Conservation (phyloP, 1,284 basidiomycete genomes). For the Naganishia liquefaciens region DNA sequence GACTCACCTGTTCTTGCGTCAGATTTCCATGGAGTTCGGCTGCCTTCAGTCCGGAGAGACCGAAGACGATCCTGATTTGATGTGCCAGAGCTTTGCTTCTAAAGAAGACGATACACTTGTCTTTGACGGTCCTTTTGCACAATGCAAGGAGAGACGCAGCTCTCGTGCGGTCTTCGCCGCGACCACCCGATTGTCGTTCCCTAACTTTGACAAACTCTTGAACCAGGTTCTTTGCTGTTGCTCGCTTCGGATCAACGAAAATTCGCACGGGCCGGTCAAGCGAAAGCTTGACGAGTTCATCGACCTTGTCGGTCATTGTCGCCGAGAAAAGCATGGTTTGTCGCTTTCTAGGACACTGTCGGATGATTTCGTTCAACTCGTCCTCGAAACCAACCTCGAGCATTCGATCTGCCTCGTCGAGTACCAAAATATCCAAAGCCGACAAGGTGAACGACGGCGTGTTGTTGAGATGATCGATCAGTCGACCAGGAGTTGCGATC, state of each 20-base stretch:
- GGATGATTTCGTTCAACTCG: slow-evolving; percentile 90
- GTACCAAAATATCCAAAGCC: slow-evolving; percentile 86
- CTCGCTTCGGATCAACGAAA: slow-evolving; percentile 91
- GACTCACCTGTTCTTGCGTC: slow-evolving; percentile 83
- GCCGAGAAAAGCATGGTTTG: slow-evolving; percentile 99
- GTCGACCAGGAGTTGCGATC: slow-evolving; percentile 91
- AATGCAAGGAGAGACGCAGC: slow-evolving; percentile 79
- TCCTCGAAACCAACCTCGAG: slow-evolving; percentile 96
- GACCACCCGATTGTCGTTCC: slow-evolving; percentile 58
- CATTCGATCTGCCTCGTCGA: slow-evolving; percentile 98
- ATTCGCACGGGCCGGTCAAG: slow-evolving; percentile 87
- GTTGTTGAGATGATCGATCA: slow-evolving; percentile 96
- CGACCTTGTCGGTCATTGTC: slow-evolving; percentile 95
- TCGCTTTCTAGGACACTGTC: slow-evolving; percentile 78
- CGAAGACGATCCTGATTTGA: slow-evolving; percentile 91
- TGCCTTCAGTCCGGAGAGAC: slow-evolving; percentile 80
- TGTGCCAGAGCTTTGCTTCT: slow-evolving; percentile 95
- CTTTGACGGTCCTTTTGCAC: slow-evolving; percentile 83
- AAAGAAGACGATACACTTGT: slow-evolving; percentile 86
- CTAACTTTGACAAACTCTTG: slow-evolving; percentile 95
- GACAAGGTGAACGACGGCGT: slow-evolving; percentile 91
- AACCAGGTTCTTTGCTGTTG: slow-evolving; percentile 80
- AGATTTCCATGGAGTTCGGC: slow-evolving; percentile 94
- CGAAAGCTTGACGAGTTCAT: slow-evolving; percentile 87
- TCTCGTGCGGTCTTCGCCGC: slow-evolving; percentile 67